Conservation (phyloP, 2,329 filamentous ascomycete genomes). For the Monosporascus sp. region DNA sequence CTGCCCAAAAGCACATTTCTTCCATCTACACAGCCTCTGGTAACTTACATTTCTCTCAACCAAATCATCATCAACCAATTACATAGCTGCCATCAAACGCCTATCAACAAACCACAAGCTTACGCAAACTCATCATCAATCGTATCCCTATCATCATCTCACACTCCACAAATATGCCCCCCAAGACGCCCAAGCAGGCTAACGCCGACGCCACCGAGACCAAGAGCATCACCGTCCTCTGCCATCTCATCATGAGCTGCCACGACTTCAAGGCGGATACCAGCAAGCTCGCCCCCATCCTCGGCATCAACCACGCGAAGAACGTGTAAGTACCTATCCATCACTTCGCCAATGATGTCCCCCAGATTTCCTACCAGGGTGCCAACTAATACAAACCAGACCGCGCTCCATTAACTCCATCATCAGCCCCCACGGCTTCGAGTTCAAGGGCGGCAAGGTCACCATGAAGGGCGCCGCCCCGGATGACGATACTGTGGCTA, state of each 20-base stretch:
- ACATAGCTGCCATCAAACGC: too few relatives aligned
- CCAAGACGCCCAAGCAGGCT: not conserved
- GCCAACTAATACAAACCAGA: not conserved
- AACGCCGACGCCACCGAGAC: not conserved
- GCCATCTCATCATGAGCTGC: conserved; percentile 4
- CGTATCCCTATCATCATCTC: too few relatives aligned
- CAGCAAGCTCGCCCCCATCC: not conserved
- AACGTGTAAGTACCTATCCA: conserved; percentile 3
- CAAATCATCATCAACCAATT: too few relatives aligned
- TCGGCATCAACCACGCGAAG: conserved; percentile 1
- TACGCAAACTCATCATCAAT: too few relatives aligned
- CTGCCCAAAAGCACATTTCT: too few relatives aligned
- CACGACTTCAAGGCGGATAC: conserved; percentile 1
- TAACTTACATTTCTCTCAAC: too few relatives aligned
- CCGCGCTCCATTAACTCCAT: conserved; percentile 4
- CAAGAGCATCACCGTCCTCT: not conserved
- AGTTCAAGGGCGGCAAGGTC: conserved; percentile 4
- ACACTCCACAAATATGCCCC: not conserved
- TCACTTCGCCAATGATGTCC: not conserved
- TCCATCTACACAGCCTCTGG: too few relatives aligned
- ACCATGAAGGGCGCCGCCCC: not conserved
- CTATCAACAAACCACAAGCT: too few relatives aligned
- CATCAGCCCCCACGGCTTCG: conserved; percentile 2
- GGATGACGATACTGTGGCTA: not conserved
- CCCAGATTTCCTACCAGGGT: not conserved